Base-by-base conservation (phyloP, 257 asterid species). In the Lantana camara region DNA sequence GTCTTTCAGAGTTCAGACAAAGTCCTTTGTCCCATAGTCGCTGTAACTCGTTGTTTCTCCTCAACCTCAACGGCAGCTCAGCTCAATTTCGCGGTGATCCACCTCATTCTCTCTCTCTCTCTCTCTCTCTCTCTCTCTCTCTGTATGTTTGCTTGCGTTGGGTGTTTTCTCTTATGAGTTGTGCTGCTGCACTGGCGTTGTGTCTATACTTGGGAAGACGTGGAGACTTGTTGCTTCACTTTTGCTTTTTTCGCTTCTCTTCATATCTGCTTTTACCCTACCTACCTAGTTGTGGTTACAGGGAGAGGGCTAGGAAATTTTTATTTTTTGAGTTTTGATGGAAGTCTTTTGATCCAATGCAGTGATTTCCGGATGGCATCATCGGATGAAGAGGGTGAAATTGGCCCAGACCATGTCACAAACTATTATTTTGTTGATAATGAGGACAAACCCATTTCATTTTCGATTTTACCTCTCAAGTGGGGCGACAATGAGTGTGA, bases 351-450 rank as follows among this genome's bases (percentile, higher is more conserved):
- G 19, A 22, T 19, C 63, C 30, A 34, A 9, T 64, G 60, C 61
- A 47, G 53, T 34, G 29, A 34, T 70, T 24, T 55, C 38, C 14
- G 23, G 21, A 85, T 85, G 95, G 77, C 71, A 27, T 74, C 78
- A 12, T 85, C 89, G n/a, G 91, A 80, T 13, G 95, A 88, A 67
- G 96, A 85, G 60, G 91, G 91, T 60, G 96, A 88, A 68, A 76
- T 85, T 48, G 63, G 66, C 9, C 68, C 78, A n/a, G 77, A 63
- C 40, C 38, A 72, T 22, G 77, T 83, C 34, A 68, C 76, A 0
- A 68, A 82, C 60, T 88, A 74, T 70, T 58, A 69, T 46, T 71
- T 88, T 30, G 80, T 75, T 30, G 64, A 76, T 60, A 20, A 44
- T 38, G 38, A 75, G 58, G 76, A 60, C 21, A 64, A 60, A 44